phyloP scores from a whole-genome alignment of 1,284 basidiomycete genomes.

The Ustilago trichophora region DNA sequence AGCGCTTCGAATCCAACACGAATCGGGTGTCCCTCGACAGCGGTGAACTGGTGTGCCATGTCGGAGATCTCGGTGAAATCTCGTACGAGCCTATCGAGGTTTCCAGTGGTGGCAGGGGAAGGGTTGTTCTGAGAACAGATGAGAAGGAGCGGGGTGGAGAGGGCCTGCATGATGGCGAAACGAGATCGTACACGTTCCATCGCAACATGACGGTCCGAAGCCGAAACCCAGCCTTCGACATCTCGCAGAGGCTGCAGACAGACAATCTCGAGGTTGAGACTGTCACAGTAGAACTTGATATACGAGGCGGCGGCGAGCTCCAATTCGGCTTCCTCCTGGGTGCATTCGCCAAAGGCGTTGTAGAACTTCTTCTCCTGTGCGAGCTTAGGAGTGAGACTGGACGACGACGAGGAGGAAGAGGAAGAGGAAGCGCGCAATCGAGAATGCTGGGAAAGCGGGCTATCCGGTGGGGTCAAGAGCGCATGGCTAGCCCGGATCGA shows the following conservation, averaged over 20 bases:
- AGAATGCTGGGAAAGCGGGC: not conserved
- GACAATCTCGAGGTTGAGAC: slow-evolving; percentile 49
- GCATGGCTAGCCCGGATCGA: not conserved
- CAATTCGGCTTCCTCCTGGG: not conserved
- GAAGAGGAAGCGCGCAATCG: not conserved
- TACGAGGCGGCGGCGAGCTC: slow-evolving; percentile 55
- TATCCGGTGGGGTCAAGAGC: slow-evolving; percentile 20
- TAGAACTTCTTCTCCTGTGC: not conserved
- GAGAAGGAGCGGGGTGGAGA: slow-evolving; percentile 21
- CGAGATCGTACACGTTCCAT: slow-evolving; percentile 20
- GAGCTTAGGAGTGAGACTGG: not conserved
- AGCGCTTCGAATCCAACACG: slow-evolving; percentile 43
- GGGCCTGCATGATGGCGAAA: slow-evolving; percentile 49
- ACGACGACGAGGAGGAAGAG: not conserved
- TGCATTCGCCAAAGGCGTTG: slow-evolving; percentile 40
- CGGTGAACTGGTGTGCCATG: slow-evolving; percentile 2
- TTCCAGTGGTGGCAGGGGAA: slow-evolving; percentile 8
- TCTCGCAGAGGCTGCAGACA: slow-evolving; percentile 66
- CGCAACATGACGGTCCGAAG: slow-evolving; percentile 8
- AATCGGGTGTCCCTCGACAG: not conserved
- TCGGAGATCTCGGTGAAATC: slow-evolving; percentile 24
- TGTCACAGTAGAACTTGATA: slow-evolving; percentile 41
- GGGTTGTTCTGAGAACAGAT: slow-evolving; percentile 25
- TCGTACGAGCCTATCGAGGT: not conserved
- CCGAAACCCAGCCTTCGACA: slow-evolving; percentile 61